Base-by-base conservation (phyloP, 768 basidiomycete species). In the Psilocybe azurescens region DNA sequence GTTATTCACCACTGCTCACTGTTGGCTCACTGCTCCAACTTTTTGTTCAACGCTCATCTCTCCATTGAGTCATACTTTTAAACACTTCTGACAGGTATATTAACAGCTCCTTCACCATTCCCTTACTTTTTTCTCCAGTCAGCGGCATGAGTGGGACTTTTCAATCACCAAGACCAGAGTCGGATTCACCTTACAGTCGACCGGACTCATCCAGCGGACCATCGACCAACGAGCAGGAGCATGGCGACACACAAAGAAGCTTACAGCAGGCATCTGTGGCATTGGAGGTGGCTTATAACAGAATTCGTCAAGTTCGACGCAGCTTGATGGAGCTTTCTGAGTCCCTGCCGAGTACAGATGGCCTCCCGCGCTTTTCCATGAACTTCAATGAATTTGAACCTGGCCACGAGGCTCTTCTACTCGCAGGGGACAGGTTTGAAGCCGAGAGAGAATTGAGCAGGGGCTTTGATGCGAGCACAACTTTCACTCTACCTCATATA, bases 241-340 rank as follows among this genome's bases (percentile, higher is more conserved):
- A 66, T 28, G 56, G 55, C 16, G 62, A 61, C 18, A 63, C 70
- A 11, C 65, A 68, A 55, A 62, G 67, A 56, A 67, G 65, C 68
- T 72, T 86, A 32, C 81, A 81, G 36, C 77, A 81, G 58, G 83
- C 85, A n/a, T 81, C 85, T 44, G 73, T 75, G n/a, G 82, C 82
- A 6, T 74, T 87, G 41, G 83, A 86, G 57, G 78, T 80, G 38
- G 86, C 84, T 20, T 86, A 84, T 70, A 79, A 76, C 63, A 81
- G 83, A 50, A 83, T 88, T 68, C 79, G 80, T 53, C 81, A 83
- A 71, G 80, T 87, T 53, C 81, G 86, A 61, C 79, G 79, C 32
- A 84, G 77, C 63, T 77, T 88, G 38, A 72, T 81, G 54, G 77
- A 78, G 61, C 72, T 86, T 16, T 72, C 79, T 6, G 78, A 78